phyloP scores from a whole-genome alignment of 306 rosid species.

The Quercus parvula region DNA sequence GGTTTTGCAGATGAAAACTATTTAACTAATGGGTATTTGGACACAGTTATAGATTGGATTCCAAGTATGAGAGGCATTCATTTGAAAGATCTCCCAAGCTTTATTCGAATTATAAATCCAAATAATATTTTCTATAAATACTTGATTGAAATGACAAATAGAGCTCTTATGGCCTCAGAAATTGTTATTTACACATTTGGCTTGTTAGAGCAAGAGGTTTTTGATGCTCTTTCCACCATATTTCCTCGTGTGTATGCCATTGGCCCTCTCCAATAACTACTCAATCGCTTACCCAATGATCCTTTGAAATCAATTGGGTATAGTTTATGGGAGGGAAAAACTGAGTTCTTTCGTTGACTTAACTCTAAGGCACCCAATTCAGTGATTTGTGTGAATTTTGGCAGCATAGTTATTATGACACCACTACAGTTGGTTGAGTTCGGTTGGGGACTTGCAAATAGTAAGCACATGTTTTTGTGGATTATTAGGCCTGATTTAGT shows the following conservation, averaged over 20 bases:
- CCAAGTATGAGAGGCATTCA: too few relatives aligned
- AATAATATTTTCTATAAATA: not conserved
- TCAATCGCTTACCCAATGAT: not conserved
- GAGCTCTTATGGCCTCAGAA: not conserved
- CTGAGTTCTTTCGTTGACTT: not conserved
- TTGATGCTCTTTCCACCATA: not conserved
- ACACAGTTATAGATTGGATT: not conserved
- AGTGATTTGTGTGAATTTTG: constrained; percentile 1
- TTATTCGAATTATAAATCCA: not conserved
- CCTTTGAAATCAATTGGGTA: not conserved
- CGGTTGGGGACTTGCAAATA: too few relatives aligned
- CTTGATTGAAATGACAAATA: not conserved
- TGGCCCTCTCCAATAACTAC: not conserved
- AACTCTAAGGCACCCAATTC: not conserved
- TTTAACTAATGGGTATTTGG: constrained; percentile 4
- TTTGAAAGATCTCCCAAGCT: too few relatives aligned
- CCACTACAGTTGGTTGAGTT: not conserved
- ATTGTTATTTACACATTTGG: not conserved
- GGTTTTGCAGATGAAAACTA: not conserved
- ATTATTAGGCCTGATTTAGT: too few relatives aligned
- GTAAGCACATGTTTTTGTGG: too few relatives aligned
- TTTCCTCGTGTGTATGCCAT: not conserved
- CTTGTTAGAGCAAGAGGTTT: not conserved
- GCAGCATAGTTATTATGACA: not conserved
- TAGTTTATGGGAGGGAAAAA: not conserved